A percentile compares a stretch with the other conserved stretches of the same genome.
phyloP scores from a whole-genome alignment of 371 early-diverging fungal genomes.

The Chytridium lagenaria region DNA sequence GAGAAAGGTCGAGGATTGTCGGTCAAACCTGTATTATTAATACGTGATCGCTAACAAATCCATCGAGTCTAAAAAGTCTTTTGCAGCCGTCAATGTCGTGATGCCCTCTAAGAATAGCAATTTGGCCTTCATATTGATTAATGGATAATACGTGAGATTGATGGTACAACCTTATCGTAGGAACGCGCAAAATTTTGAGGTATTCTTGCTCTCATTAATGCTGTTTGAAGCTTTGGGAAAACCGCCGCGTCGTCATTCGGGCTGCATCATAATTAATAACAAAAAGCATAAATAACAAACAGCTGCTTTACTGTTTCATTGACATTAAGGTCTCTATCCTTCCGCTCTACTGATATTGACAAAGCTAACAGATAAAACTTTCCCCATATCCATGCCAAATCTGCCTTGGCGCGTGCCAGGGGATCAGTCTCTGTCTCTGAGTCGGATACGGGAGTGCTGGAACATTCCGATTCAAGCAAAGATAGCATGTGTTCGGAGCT shows the following conservation, averaged over 20 bases:
- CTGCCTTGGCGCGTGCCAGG: neutral
- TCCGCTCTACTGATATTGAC: neutral
- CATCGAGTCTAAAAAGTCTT: neutral
- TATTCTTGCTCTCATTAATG: neutral
- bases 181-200: neutral
- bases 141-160: neutral
- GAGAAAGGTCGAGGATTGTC: neutral
- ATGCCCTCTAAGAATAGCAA: constrained; percentile 7
- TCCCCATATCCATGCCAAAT: constrained; percentile 8
- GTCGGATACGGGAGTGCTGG: too few relatives aligned
- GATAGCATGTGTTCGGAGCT: constrained; percentile 2
- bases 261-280: too few relatives aligned
- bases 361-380: neutral
- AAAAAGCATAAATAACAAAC: too few relatives aligned
- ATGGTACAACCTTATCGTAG: neutral
- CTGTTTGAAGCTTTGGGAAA: too few relatives aligned
- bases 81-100: neutral
- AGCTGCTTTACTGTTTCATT: too few relatives aligned
- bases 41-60: constrained; percentile 9
- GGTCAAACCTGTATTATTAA: neutral
- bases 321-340: neutral
- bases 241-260: too few relatives aligned
- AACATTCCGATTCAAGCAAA: neutral
- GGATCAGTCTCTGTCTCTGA: neutral
- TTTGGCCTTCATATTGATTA: neutral